Conservation (phyloP, 306 rosid genomes). For the Fragaria iinumae region DNA sequence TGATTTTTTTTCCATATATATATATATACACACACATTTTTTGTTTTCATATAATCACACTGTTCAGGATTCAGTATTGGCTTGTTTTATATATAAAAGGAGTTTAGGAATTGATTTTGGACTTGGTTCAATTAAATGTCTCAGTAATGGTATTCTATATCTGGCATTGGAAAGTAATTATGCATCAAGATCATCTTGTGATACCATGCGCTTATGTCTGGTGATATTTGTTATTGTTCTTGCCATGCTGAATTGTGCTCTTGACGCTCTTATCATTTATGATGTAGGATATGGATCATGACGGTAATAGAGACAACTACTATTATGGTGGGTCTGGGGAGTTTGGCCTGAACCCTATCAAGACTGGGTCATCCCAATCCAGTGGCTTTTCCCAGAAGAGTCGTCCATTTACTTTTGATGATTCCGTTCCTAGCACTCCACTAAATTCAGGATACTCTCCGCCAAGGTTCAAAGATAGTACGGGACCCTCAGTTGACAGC, state of each 20-base stretch:
- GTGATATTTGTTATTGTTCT: constrained; percentile 19
- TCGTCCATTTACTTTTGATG: constrained; percentile 71
- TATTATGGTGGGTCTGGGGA: constrained; percentile 73
- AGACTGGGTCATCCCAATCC: constrained; percentile 58
- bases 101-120: not conserved
- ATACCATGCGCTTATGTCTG: not conserved
- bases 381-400: constrained; percentile 54
- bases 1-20: not conserved
- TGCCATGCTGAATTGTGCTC: not conserved
- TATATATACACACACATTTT: not conserved
- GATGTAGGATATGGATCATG: constrained; percentile 55
- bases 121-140: not conserved
- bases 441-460: constrained; percentile 69
- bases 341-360: constrained; percentile 78
- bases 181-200: not conserved
- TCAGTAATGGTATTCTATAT: not conserved
- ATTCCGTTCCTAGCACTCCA: constrained; percentile 96
- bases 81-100: not conserved
- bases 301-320: constrained; percentile 55
- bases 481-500: constrained; percentile 68
- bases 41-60: not conserved
- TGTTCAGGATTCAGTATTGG: not conserved
- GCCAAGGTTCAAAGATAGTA: constrained; percentile 53
- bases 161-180: not conserved
- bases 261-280: not conserved